Conservation (phyloP, 495 filamentous ascomycete genomes). For the Penicillium arizonense region DNA sequence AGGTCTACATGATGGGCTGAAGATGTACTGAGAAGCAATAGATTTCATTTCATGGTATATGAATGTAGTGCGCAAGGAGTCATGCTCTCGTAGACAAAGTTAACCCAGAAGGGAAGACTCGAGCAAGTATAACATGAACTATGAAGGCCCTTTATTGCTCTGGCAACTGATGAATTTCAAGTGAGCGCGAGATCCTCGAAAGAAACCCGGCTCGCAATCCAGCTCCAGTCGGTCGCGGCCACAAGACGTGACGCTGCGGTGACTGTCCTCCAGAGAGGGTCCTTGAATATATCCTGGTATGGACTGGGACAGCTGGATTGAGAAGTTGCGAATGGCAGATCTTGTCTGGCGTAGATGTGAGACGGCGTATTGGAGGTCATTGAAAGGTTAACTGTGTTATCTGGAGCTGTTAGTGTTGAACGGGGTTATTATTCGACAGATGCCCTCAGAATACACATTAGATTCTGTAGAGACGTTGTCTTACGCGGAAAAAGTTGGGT, state of each 20-base stretch:
- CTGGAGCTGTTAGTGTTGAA: background rate
- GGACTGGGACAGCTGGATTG: conserved; percentile 45
- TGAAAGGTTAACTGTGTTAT: background rate
- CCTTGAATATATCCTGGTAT: conserved; percentile 23
- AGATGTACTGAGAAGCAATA: conserved; percentile 5
- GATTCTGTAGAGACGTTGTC: conserved; percentile 1
- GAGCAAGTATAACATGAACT: conserved; percentile 48
- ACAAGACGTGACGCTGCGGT: conserved; percentile 45
- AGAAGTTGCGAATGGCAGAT: conserved; percentile 26
- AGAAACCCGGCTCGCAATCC: conserved; percentile 29
- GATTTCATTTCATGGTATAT: conserved; percentile 2
- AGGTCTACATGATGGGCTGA: conserved; percentile 2
- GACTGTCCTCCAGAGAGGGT: conserved; percentile 45
- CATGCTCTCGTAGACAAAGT: conserved; percentile 46
- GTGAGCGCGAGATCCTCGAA: conserved; percentile 7
- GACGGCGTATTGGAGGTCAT: background rate
- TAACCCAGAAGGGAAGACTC: conserved; percentile 18
- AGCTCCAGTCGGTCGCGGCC: conserved; percentile 48
- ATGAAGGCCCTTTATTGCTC: conserved; percentile 51
- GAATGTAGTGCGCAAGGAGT: conserved; percentile 53
- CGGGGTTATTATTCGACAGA: background rate
- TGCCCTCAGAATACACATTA: conserved; percentile 12
- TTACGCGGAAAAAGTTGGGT: background rate
- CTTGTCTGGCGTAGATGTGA: background rate
- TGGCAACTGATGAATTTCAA: conserved; percentile 34